Conservation (phyloP, 2,329 filamentous ascomycete species). For the Lasiodiplodia citricola region DNA sequence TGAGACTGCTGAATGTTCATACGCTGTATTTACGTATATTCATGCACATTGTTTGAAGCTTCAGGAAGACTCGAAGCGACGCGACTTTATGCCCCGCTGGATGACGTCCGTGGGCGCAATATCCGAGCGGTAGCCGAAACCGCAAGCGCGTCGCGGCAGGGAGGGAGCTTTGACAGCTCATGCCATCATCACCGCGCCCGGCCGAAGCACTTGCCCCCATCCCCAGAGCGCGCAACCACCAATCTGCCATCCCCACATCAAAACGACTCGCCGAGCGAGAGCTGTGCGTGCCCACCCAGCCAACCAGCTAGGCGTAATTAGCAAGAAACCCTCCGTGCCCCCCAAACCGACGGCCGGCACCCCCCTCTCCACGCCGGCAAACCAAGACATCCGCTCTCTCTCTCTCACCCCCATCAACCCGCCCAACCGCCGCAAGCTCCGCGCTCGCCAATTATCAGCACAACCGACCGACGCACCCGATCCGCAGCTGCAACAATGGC, state of each 20-base stretch:
- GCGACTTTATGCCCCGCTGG: background rate
- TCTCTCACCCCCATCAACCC: background rate
- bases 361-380: background rate
- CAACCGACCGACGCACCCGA: background rate
- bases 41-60: background rate
- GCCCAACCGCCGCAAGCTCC: constrained; percentile 1
- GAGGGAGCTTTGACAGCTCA: constrained; percentile 22
- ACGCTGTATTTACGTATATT: background rate
- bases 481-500: constrained; percentile 46
- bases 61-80: background rate
- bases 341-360: background rate
- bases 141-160: constrained; percentile 1
- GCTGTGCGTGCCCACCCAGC: constrained; percentile 2
- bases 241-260: constrained; percentile 21
- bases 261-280: constrained; percentile 17
- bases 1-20: background rate
- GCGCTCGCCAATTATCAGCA: background rate
- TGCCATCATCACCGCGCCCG: constrained; percentile 11
- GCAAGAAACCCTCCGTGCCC: background rate
- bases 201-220: constrained; percentile 7
- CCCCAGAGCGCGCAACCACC: constrained; percentile 21
- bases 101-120: constrained; percentile 15
- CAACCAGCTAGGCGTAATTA: constrained; percentile 22
- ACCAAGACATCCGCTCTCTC: background rate
- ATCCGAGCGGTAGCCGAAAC: constrained; percentile 16